A percentile compares a stretch with the other conserved stretches of the same genome.
Evolutionary conservation across 805 yeast species (phyloP).

Genomic region (Teunomyces panamensis): DNA sequence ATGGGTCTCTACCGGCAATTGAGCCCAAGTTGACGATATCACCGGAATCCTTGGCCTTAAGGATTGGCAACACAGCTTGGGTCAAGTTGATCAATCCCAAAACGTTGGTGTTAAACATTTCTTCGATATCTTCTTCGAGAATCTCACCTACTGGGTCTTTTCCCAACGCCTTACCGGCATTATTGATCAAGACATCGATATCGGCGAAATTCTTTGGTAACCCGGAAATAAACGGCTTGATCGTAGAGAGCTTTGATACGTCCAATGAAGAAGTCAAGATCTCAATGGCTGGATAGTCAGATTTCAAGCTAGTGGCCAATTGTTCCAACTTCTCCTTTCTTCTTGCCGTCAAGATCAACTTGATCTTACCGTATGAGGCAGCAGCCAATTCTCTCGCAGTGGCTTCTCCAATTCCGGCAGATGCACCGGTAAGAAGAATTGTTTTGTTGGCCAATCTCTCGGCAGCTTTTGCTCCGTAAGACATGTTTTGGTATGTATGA

Average conservation of each 20-base stretch:
- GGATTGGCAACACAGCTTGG: constrained; percentile 69
- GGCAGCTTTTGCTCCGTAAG: constrained; percentile 71
- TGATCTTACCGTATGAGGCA: constrained; percentile 67
- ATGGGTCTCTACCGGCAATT: constrained; percentile 75
- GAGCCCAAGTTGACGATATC: constrained; percentile 76
- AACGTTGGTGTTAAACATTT: constrained; percentile 85
- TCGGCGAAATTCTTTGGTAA: constrained; percentile 61
- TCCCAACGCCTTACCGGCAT: constrained; percentile 80
- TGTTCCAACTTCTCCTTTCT: constrained; percentile 59
- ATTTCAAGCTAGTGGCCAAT: constrained; percentile 45
- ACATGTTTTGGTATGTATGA: constrained; percentile 35
- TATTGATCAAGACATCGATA: constrained; percentile 66
- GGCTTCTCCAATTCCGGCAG: constrained; percentile 92
- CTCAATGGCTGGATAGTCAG: constrained; percentile 46
- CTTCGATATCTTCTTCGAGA: constrained; percentile 57
- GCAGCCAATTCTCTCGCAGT: constrained; percentile 85
- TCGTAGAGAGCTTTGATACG: constrained; percentile 39
- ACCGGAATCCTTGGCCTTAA: constrained; percentile 68
- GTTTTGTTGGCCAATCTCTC: constrained; percentile 77
- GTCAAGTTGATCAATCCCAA: constrained; percentile 81
- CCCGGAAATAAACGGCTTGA: constrained; percentile 46
- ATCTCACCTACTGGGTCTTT: constrained; percentile 72
- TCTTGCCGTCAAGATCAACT: constrained; percentile 76
- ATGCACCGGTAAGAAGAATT: constrained; percentile 91
- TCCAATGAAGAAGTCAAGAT: constrained; percentile 59